Conservation (phyloP, 805 yeast species). For the Aciculoconidium aculeatum region DNA sequence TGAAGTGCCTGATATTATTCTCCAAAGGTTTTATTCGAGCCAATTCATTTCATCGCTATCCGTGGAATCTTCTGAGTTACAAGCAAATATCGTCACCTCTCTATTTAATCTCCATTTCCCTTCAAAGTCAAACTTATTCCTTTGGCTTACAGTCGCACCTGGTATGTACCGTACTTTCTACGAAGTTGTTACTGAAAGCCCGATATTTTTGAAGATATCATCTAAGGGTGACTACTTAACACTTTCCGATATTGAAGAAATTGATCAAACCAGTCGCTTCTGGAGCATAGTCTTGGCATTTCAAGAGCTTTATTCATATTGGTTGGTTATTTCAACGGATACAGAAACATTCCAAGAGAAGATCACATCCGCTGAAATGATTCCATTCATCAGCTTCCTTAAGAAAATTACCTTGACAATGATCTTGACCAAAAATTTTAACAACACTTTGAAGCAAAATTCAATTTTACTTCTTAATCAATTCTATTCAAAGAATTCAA, state of each 20-base stretch:
- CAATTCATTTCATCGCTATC: too few species aligned
- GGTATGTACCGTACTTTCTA: slow-evolving; percentile 29
- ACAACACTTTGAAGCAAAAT: slow-evolving; percentile 19
- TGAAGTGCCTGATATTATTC: too few species aligned
- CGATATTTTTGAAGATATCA: too few species aligned
- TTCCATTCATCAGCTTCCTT: slow-evolving; percentile 41
- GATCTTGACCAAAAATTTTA: slow-evolving; percentile 30
- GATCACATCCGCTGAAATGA: slow-evolving; percentile 33
- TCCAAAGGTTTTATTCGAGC: slow-evolving; percentile 15
- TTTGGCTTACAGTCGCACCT: slow-evolving; percentile 38
- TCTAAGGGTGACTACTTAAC: too few species aligned
- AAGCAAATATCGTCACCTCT: too few species aligned
- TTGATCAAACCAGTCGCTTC: too few species aligned
- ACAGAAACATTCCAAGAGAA: slow-evolving; percentile 47
- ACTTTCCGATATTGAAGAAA: too few species aligned
- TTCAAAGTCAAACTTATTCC: slow-evolving; percentile 32
- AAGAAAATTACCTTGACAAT: slow-evolving; percentile 45
- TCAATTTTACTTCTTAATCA: slow-evolving; percentile 57
- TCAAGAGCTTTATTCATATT: slow-evolving; percentile 59
- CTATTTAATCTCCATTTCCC: slow-evolving; percentile 37
- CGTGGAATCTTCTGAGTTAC: too few species aligned
- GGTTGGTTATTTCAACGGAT: slow-evolving; percentile 64
- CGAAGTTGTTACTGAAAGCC: too few species aligned
- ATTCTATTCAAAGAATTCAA: slow-evolving; percentile 58
- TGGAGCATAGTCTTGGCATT: slow-evolving; percentile 42